phyloP scores from a whole-genome alignment of 163 green algal genomes.

The Prototheca wickerhamii region DNA sequence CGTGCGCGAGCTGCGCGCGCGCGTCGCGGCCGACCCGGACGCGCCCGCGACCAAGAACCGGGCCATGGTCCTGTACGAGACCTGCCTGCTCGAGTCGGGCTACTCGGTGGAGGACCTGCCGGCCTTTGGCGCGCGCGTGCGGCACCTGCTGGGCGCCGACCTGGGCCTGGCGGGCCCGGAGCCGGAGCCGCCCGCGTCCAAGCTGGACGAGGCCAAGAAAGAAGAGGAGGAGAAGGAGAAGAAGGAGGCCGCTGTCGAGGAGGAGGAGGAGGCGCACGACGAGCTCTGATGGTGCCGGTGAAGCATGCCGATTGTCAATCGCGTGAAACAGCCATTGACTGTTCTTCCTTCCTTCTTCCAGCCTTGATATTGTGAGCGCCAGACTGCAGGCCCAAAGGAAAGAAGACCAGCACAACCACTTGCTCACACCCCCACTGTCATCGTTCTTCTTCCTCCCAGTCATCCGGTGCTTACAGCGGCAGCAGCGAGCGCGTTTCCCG shows the following conservation, averaged over 20 bases:
- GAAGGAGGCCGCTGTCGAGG: not conserved
- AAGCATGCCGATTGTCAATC: no score
- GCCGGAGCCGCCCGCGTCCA: not conserved
- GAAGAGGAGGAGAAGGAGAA: not conserved
- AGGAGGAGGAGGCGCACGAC: constrained; percentile 1
- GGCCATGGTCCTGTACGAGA: constrained; percentile 82
- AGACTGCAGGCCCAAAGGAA: not conserved
- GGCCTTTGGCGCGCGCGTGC: constrained; percentile 15
- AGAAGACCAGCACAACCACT: not conserved
- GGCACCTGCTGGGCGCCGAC: constrained; percentile 10
- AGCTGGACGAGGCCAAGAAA: not conserved
- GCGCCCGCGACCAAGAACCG: constrained; percentile 26
- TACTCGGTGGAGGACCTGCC: constrained; percentile 31
- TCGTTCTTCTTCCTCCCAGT: no score
- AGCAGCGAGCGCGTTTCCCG: no score
- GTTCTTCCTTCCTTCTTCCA: no score
- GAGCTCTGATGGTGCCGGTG: constrained; percentile 2
- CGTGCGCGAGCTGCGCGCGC: constrained; percentile 56
- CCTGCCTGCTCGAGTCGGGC: constrained; percentile 78
- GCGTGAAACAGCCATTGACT: not conserved
- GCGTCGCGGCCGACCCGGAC: constrained; percentile 42
- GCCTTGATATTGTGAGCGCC: not conserved
- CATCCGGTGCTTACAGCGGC: no score
- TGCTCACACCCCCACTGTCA: not conserved
- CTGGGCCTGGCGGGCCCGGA: constrained; percentile 6